A percentile compares a stretch with the other conserved stretches of the same genome.
Evolutionary conservation across 2,329 filamentous ascomycete species (phyloP).

Genomic region (Triangularia setosa): DNA sequence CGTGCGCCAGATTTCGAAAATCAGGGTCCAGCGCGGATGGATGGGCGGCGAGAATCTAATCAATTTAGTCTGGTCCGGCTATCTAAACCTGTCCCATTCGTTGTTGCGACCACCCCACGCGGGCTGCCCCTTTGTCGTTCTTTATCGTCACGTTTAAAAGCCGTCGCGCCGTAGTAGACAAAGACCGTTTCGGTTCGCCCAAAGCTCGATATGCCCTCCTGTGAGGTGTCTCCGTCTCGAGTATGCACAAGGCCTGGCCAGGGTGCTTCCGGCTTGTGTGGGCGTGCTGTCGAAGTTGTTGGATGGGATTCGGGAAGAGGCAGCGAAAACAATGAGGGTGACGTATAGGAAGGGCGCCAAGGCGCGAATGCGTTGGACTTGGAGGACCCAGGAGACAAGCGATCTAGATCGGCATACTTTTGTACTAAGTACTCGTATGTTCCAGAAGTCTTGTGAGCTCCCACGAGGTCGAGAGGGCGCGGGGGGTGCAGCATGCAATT

Average conservation of each 20-base stretch:
- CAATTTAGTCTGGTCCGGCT: background rate
- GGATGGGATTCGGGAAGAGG: background rate
- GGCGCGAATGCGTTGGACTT: background rate
- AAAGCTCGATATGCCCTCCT: background rate
- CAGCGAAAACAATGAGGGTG: background rate
- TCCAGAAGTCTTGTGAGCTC: background rate
- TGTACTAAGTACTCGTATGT: background rate
- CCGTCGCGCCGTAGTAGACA: background rate
- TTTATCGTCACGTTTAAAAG: slow-evolving; percentile 1
- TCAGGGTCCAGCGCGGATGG: slow-evolving; percentile 2
- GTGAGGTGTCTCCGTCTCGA: background rate
- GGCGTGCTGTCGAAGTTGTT: background rate
- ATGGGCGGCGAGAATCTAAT: slow-evolving; percentile 2
- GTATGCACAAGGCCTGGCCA: background rate
- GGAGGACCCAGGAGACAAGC: background rate
- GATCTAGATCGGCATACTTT: slow-evolving; percentile 2
- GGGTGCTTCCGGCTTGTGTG: background rate
- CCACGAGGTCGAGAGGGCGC: slow-evolving; percentile 9
- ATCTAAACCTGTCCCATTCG: background rate
- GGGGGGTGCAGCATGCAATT: background rate
- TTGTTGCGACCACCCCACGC: background rate
- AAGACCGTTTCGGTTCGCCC: background rate
- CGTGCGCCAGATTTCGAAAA: slow-evolving; percentile 7
- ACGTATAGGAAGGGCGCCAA: background rate
- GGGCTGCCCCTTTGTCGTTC: background rate